Base-by-base conservation (phyloP, 352 stramenopile species). In the Phytophthora multivora region DNA sequence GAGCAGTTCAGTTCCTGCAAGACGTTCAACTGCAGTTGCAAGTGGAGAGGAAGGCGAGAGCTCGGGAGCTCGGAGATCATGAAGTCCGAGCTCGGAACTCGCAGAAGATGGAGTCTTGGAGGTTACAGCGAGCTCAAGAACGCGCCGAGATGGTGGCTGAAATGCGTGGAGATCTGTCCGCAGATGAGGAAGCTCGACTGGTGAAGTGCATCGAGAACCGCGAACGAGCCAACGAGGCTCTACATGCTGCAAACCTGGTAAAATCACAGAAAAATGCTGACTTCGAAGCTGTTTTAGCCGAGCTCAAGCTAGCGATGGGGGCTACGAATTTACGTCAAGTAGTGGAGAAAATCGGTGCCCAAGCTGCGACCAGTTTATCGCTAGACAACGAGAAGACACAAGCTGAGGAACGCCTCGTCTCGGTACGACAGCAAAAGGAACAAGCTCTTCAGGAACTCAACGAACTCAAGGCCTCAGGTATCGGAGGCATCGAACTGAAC, bases 61-160 rank as follows among this genome's bases (percentile, higher is more conserved):
- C 79, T 3, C 55, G 84, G 39, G 84, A 94, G 55, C 79, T 95
- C 16, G 78, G 68, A 11, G 82, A 95, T 41, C 82, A 88, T 43
- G 80, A 91, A 40, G 80, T 92, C n/a, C 84, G 83, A 19, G 84
- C 86, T 1, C 73, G 80, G 49, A 95, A 95, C 57, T 84, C 86
- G 3, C 80, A 95, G 41, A 88, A 87, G 40, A 95, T 95, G 84
- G 86, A 95, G 58, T 55, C 49, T 2, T 95, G 86, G 86, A 65
- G 86, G 3, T 57, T 91, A 4, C 80, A 91, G 51, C 78, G 86
- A 3, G 79, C 80, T 5, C 76, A 90, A 42, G 83, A 95, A 59
- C 78, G 86, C 7, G 76, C 81, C 5, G 86, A 93, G 50, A 87
- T 95, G 65, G 84, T 81, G 0, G 86, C 84, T 3, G 79, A 95